phyloP scores from a whole-genome alignment of 2,329 filamentous ascomycete species.

The Parascedosporium putredinis region DNA sequence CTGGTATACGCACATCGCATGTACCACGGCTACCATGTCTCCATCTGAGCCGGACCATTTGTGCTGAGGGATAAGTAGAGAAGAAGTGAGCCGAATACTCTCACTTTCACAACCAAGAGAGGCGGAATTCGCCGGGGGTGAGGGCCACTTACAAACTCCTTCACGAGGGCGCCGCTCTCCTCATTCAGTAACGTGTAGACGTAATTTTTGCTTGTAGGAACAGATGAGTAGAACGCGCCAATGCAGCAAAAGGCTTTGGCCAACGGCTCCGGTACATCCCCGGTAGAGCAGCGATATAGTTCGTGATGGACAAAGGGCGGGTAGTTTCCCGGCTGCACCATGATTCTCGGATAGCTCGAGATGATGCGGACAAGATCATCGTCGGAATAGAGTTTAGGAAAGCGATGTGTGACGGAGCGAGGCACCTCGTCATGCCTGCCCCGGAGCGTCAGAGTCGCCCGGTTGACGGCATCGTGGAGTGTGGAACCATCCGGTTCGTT shows the following conservation, averaged over 20 bases:
- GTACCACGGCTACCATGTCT: constrained; percentile 7
- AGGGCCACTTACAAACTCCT: neutral
- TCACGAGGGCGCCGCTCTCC: constrained; percentile 9
- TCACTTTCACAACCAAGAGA: too few species aligned
- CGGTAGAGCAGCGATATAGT: constrained; percentile 9
- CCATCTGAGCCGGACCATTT: neutral
- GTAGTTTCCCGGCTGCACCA: constrained; percentile 9
- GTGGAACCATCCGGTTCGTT: neutral
- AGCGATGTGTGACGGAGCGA: neutral
- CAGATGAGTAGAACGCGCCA: constrained; percentile 6
- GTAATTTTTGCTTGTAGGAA: constrained; percentile 5
- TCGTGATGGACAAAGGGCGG: constrained; percentile 12
- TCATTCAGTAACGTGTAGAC: constrained; percentile 8
- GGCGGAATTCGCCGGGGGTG: neutral
- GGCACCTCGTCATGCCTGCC: neutral
- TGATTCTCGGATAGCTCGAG: constrained; percentile 8
- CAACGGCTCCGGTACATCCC: constrained; percentile 10
- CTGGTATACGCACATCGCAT: constrained; percentile 12
- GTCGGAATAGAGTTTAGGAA: neutral
- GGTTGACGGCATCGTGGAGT: neutral
- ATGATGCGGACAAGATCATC: constrained; percentile 9
- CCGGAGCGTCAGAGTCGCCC: neutral
- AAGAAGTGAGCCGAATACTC: too few species aligned
- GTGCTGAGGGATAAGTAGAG: neutral
- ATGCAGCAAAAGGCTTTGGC: constrained; percentile 5